A percentile compares a stretch with the other conserved stretches of the same genome.
Evolutionary conservation across 495 filamentous ascomycete species (phyloP).

Genomic region (Penicillium salamii): DNA sequence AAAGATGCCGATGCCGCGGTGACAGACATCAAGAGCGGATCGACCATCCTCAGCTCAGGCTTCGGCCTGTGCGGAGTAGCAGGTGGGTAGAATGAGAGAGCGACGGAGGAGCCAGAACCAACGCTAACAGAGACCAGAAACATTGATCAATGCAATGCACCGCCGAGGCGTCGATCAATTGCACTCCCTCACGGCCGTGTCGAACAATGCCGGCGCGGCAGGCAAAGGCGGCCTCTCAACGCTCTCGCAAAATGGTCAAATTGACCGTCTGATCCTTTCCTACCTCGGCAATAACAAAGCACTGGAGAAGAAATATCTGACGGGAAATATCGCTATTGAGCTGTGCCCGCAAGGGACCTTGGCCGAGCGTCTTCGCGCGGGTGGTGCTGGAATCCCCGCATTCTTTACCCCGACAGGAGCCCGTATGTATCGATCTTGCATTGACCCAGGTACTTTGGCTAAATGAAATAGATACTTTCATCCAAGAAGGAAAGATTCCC

Average conservation of each 20-base stretch:
- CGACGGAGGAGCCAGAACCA: background rate
- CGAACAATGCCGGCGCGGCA: constrained; percentile 87
- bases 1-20: constrained; percentile 72
- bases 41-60: constrained; percentile 74
- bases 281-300: constrained; percentile 90
- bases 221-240: constrained; percentile 72
- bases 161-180: constrained; percentile 63
- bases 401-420: constrained; percentile 88
- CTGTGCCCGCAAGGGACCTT: constrained; percentile 87
- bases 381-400: constrained; percentile 83
- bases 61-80: constrained; percentile 89
- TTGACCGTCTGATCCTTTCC: constrained; percentile 79
- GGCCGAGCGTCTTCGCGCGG: constrained; percentile 79
- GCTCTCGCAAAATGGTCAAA: constrained; percentile 72
- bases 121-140: constrained; percentile 45
- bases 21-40: constrained; percentile 68
- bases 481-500: constrained; percentile 82
- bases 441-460: background rate
- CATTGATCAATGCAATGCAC: constrained; percentile 74
- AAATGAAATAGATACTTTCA: constrained; percentile 54
- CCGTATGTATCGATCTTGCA: constrained; percentile 38
- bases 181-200: constrained; percentile 76
- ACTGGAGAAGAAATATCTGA: constrained; percentile 80
- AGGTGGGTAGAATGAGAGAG: constrained; percentile 19
- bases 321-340: constrained; percentile 78